These are phyloP conservation scores for Cercospora zeae-maydis DNA, from an alignment of 2,329 filamentous ascomycete genomes.

Conservation along the genomic window DNA sequence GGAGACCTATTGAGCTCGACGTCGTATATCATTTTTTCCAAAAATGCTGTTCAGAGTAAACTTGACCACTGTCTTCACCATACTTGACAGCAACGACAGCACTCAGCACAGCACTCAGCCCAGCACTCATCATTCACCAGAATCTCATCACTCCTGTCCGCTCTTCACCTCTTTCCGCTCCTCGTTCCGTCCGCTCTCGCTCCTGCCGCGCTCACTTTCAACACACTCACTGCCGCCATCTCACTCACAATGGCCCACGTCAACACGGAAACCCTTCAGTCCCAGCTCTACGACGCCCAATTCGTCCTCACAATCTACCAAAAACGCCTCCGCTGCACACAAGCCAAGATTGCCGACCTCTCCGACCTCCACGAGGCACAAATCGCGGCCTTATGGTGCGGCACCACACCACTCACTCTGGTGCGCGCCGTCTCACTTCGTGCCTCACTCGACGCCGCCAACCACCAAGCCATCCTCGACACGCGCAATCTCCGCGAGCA, in stretches of 20 bases:
- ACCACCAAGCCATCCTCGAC: not conserved
- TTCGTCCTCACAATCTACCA: not conserved
- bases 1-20: not conserved
- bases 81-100: not conserved
- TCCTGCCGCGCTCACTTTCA: not conserved
- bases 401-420: not conserved
- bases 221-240: not conserved
- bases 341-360: not conserved
- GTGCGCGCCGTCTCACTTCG: not conserved
- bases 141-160: not conserved
- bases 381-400: not conserved
- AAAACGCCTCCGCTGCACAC: not conserved
- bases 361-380: not conserved
- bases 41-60: not conserved
- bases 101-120: not conserved
- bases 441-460: not conserved
- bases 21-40: not conserved
- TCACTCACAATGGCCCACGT: not conserved
- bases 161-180: no score
- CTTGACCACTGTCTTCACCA: not conserved
- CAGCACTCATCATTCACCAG: not conserved
- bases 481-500: not conserved
- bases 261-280: not conserved
- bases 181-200: not conserved
- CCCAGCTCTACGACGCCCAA: not conserved